A percentile compares a stretch with the other conserved stretches of the same genome.
phyloP scores from a whole-genome alignment of 2,329 filamentous ascomycete species.

The Exophiala aquamarina region DNA sequence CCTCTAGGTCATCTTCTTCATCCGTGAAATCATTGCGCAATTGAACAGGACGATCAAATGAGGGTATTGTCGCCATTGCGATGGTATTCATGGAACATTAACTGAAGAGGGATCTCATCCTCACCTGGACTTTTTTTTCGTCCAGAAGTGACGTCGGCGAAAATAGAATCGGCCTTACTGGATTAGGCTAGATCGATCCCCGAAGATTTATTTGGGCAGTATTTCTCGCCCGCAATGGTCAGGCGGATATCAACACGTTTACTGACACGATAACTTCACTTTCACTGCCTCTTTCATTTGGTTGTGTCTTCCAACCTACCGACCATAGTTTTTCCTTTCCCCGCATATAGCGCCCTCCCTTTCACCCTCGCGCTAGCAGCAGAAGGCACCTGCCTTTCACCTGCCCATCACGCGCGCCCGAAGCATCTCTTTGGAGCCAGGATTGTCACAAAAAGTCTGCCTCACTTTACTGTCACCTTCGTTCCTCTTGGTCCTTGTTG shows the following conservation, averaged over 20 bases:
- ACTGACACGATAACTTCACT: no score
- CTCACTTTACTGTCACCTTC: slow-evolving; percentile 6
- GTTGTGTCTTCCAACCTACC: no score
- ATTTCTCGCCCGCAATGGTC: not conserved
- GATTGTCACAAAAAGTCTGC: slow-evolving; percentile 21
- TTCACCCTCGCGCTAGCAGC: no score
- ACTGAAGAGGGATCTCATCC: not conserved
- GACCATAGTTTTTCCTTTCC: no score
- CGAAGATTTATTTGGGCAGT: no score
- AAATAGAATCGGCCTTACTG: not conserved
- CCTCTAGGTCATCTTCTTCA: slow-evolving; percentile 39
- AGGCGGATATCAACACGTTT: slow-evolving; percentile 1
- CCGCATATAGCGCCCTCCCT: no score
- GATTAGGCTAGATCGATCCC: not conserved
- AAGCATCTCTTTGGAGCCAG: no score
- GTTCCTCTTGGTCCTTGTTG: slow-evolving; percentile 1
- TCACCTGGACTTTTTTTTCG: not conserved
- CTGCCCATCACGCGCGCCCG: no score
- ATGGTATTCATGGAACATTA: not conserved
- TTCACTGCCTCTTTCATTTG: no score
- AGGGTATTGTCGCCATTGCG: slow-evolving; percentile 13
- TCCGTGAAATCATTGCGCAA: slow-evolving; percentile 31
- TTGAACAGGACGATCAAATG: slow-evolving; percentile 17
- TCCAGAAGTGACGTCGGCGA: not conserved
- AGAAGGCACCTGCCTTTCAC: no score